Conservation (phyloP, 352 stramenopile genomes). For the Phytophthora hibernalis region DNA sequence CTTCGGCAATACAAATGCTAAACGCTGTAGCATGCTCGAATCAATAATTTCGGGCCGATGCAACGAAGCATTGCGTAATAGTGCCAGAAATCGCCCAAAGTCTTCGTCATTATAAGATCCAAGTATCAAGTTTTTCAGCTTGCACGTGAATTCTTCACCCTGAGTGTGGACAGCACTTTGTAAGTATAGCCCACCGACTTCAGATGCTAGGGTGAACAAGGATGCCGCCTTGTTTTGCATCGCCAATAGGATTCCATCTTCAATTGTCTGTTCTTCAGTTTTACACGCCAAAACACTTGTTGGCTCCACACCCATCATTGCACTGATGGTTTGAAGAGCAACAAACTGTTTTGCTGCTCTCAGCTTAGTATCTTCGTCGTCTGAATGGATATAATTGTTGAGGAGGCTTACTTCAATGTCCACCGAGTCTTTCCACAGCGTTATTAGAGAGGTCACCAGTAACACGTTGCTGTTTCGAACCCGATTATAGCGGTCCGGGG, state of each 20-base stretch:
- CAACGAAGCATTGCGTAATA: conserved; percentile 70
- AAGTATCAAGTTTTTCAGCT: conserved; percentile 51
- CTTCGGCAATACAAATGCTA: conserved; percentile 73
- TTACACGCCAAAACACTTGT: conserved; percentile 36
- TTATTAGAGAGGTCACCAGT: conserved; percentile 61
- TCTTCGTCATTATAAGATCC: conserved; percentile 71
- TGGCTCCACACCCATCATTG: conserved; percentile 51
- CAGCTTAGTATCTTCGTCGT: conserved; percentile 47
- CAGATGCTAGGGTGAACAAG: conserved; percentile 69
- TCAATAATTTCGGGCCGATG: conserved; percentile 66
- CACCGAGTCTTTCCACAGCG: conserved; percentile 59
- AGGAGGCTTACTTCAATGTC: conserved; percentile 51
- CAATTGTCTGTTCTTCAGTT: conserved; percentile 37
- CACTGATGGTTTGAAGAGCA: conserved; percentile 70
- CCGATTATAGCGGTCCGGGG: conserved; percentile 53
- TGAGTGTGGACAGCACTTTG: conserved; percentile 17
- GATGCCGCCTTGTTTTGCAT: conserved; percentile 54
- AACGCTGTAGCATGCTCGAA: conserved; percentile 71
- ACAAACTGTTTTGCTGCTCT: conserved; percentile 55
- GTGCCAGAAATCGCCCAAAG: conserved; percentile 64
- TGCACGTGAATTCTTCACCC: conserved; percentile 38
- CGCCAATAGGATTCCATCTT: conserved; percentile 58
- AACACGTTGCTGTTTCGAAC: conserved; percentile 78
- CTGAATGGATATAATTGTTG: conserved; percentile 43
- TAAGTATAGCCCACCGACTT: conserved; percentile 67